Base-by-base conservation (phyloP, 2,329 filamentous ascomycete genomes). In the Cytospora piceae region DNA sequence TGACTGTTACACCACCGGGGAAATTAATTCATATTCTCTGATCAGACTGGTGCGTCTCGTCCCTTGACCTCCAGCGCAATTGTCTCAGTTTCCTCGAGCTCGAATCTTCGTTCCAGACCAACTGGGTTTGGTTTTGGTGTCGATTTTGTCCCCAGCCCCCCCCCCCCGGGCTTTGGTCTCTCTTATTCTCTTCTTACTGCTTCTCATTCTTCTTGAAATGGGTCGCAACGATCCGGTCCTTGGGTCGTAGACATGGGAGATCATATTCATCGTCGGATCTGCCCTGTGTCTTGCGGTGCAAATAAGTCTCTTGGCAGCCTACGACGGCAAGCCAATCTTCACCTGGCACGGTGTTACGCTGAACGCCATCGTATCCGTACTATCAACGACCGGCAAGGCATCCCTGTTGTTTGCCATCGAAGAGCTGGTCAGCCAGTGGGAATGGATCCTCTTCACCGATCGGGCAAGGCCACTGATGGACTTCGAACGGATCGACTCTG, bases 391-490 rank as follows among this genome's bases (percentile, higher is more conserved):
- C 24, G 51, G 51, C 22, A 63, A 63, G 4, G 59, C 59, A 14
- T 52, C 57, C 0, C 14, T 66, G 12, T 37, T 66, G 20, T 63
- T 32, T 7, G 59, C 59, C 27, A 37, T 58, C 27, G 29, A 27
- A 27, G 59, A 60, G 32, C 52, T 60, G 17, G 12, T 63, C 27
- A 63, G 64, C 27, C 64, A 66, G 54, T 63, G 64, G 64, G 58
- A 63, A 27, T 63, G 64, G 59, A 58, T 63, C 15, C 54, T 66
- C 9, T 66, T 42, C 37, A 52, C 59, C 0, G 54, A 51, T 11
- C 15, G 24, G 3, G 32, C 37, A 14, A 46, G 53, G 11, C 42
- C 58, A 17, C 46, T 66, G 53, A 63, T 66, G 29, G 59, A 58
- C 6, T 63, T 66, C 22, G 58, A 65, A 31, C 31, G 58, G 27